phyloP scores from a whole-genome alignment of 1,284 basidiomycete genomes.

The Erythrobasidium hasegawianum region DNA sequence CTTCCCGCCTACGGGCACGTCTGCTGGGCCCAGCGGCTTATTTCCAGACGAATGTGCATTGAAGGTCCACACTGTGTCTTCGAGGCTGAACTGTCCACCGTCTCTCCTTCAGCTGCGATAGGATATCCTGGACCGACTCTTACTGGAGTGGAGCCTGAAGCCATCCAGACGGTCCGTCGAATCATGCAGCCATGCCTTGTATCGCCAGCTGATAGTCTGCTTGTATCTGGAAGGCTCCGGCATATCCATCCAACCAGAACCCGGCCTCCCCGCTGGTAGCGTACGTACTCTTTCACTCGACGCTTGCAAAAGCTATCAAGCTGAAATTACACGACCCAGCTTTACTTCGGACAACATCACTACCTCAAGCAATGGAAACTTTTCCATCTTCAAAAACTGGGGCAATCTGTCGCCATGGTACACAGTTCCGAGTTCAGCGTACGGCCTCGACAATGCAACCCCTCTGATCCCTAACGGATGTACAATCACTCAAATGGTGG shows the following conservation, averaged over 20 bases:
- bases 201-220: no score
- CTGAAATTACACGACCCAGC: no score
- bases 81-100: neutral
- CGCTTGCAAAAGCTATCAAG: no score
- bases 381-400: constrained; percentile 52
- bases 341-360: neutral
- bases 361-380: constrained; percentile 38
- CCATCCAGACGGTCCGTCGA: constrained; percentile 52
- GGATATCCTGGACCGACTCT: constrained; percentile 55
- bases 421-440: constrained; percentile 51
- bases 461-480: constrained; percentile 67
- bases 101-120: constrained; percentile 55
- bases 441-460: constrained; percentile 65
- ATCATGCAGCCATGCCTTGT: no score
- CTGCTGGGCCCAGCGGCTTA: neutral
- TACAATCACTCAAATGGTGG: constrained; percentile 54
- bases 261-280: constrained; percentile 47
- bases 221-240: no score
- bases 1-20: constrained; percentile 19
- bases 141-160: constrained; percentile 56
- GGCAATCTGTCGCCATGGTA: constrained; percentile 53
- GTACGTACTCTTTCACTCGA: no score
- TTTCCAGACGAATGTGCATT: constrained; percentile 26
- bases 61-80: no score
- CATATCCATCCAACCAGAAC: no score